Base-by-base conservation (phyloP, 805 yeast species). In the Barnettozyma populi region DNA sequence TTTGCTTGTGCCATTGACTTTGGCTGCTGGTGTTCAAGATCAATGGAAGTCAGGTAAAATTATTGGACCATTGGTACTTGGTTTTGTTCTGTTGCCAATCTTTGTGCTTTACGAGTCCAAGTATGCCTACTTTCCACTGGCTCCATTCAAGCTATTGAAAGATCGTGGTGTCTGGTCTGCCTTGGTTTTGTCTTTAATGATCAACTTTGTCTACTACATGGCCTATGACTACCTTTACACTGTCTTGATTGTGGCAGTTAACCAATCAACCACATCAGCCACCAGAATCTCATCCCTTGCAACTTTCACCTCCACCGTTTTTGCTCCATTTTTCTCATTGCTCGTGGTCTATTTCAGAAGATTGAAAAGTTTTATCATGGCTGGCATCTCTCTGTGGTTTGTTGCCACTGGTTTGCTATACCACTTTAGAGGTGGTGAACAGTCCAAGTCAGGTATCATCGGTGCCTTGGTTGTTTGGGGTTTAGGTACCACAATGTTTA, bases 81-180 rank as follows among this genome's bases (percentile, higher is more conserved):
- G 95, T 2, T 71, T 79, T 53, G 75, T 72, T 19, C 63, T 81
- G 27, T 60, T 84, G 45, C 87, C 89, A 7, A 61, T 74, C n/a
- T 78, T 82, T 48, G 57, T 74, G 14, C n/a, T 63, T 19, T 84
- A 85, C 82, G 94, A 86, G 63, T 50, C 62, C 24, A 71, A 69
- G 50, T 69, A 68, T 51, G 79, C 90, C 18, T 67, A 62, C 43
- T 71, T 75, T 57, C 94, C 95, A n/a, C 61, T 86, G 38, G 64
- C 79, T 18, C 92, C 94, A 18, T 68, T 70, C 53, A 63, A 69
- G 13, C 69, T 83, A 52, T 61, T 86, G 58, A 78, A 70, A 49
- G 86, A 86, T 63, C 76, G 89, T 55, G 86, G 85, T 52, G 82
- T 85, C 29, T 82, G 87, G 84, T 69, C 87, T 13, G 85, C 90